Evolutionary conservation across 108 stramenopile genomes (phyloP).

Genomic region (Epithemia pelagica): DNA sequence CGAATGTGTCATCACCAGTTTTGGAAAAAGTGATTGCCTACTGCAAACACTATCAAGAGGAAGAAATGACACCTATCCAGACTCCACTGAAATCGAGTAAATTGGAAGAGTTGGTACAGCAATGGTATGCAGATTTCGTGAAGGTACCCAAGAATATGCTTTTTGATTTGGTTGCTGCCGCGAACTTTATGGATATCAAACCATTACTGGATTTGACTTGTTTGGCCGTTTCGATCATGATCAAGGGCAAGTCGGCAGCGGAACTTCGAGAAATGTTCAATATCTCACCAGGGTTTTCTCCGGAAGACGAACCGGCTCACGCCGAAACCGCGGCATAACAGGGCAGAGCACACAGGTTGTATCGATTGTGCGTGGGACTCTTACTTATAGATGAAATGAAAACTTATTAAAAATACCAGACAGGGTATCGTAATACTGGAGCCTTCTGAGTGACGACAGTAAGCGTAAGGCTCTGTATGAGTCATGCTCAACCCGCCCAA

Average conservation of each 20-base stretch:
- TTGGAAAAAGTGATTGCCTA: conserved; percentile 97
- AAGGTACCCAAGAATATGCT: conserved; percentile 58
- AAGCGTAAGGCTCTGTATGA: no score
- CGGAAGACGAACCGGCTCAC: conserved; percentile 83
- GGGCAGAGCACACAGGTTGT: no score
- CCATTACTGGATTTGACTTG: conserved; percentile 77
- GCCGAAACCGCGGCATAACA: neutral
- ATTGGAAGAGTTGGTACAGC: conserved; percentile 93
- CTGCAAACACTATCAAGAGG: conserved; percentile 83
- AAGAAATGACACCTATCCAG: conserved; percentile 93
- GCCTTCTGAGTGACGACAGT: no score
- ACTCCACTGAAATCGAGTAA: conserved; percentile 91
- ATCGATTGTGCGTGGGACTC: no score
- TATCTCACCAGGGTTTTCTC: conserved; percentile 91
- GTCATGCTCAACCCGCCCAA: no score
- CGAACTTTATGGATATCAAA: conserved; percentile 83
- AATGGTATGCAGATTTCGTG: conserved; percentile 96
- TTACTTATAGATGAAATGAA: no score
- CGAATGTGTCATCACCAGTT: conserved; percentile 89
- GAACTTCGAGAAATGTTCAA: conserved; percentile 96
- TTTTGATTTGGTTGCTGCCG: conserved; percentile 78
- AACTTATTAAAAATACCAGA: no score
- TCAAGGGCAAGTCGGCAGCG: conserved; percentile 73
- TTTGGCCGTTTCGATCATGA: conserved; percentile 53
- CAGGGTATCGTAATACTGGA: no score